A percentile compares a stretch with the other conserved stretches of the same genome.
Conservation (phyloP, 331 rosid species). For the Cydonia oblonga region DNA sequence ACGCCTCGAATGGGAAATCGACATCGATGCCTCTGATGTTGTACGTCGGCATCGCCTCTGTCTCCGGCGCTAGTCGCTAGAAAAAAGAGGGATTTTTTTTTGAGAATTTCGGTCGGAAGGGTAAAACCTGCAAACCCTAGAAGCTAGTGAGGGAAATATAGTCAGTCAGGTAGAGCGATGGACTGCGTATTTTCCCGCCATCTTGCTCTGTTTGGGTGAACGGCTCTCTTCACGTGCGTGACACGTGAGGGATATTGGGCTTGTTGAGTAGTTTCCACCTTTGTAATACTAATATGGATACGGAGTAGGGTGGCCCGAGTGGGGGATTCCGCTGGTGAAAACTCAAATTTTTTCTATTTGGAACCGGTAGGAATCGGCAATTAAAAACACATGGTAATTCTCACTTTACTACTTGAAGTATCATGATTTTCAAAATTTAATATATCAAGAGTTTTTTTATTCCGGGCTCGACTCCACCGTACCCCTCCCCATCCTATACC, state of each 20-base stretch:
- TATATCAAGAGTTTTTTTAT: no score
- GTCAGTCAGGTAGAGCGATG: background rate
- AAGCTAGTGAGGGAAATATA: background rate
- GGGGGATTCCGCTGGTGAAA: no score
- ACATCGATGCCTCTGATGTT: conserved; percentile 66
- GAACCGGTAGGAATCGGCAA: no score
- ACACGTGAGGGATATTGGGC: background rate
- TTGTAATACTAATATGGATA: no score
- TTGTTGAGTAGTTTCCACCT: no score
- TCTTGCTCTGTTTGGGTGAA: background rate
- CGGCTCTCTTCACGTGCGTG: background rate
- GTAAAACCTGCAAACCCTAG: conserved; percentile 37
- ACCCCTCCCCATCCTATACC: no score
- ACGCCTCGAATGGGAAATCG: conserved; percentile 81
- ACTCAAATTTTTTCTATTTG: no score
- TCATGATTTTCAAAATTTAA: no score
- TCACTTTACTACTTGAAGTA: no score
- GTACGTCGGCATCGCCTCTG: conserved; percentile 60
- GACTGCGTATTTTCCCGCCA: conserved; percentile 56
- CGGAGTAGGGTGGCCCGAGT: no score
- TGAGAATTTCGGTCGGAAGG: background rate
- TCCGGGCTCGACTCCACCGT: no score
- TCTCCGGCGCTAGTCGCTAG: background rate
- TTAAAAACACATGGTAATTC: no score
- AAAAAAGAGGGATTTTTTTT: background rate